Base-by-base conservation (phyloP, 305 asterid genomes). In the Solanum aculeatissimum region DNA sequence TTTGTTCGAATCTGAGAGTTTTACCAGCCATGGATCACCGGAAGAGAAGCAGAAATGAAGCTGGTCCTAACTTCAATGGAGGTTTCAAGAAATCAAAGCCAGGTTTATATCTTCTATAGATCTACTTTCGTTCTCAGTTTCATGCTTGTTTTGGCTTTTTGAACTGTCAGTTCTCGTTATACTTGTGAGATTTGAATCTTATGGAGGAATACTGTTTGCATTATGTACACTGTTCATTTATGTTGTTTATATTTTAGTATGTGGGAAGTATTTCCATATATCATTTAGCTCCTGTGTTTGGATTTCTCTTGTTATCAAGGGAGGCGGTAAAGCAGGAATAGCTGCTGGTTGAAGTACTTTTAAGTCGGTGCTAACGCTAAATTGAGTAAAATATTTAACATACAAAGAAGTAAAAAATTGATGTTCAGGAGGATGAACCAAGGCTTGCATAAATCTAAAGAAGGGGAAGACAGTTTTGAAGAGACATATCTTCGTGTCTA, bases 11-110 rank as follows among this genome's bases (percentile, higher is more conserved):
- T 90, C 89, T 88, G 90, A 86, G 86, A 85, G 85, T 85, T 65
- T 42, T 82, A 79, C 81, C 70, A 83, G 89, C 85, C 60, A 95
- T 95, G 98, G 95, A 93, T 85, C 66, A 88, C 65, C 96, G 95
- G 80, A 95, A 92, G 89, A 91, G 98, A 88, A 92, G 87, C 88
- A 86, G 95, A 87, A 85, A 85, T 49, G 98, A 92, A 54, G 90
- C 91, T 72, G 84, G 89, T 16, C 11, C 82, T 25, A 91, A 84
- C 84, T 91, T 91, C 27, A 95, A 95, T 88, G 98, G 97, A 38
- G 95, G 90, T 38, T 84, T 91, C 84, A 95, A 95, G 94, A 95
- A 91, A 88, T 43, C 88, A 62, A 95, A 87, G 88, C 83, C 92
- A 93, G 98, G 98, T 94, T 82, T 83, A 29, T 45, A 70, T 19